These are phyloP conservation scores for Clarireedia paspali DNA, from an alignment of 2,329 filamentous ascomycete genomes.

Conservation along the genomic window DNA sequence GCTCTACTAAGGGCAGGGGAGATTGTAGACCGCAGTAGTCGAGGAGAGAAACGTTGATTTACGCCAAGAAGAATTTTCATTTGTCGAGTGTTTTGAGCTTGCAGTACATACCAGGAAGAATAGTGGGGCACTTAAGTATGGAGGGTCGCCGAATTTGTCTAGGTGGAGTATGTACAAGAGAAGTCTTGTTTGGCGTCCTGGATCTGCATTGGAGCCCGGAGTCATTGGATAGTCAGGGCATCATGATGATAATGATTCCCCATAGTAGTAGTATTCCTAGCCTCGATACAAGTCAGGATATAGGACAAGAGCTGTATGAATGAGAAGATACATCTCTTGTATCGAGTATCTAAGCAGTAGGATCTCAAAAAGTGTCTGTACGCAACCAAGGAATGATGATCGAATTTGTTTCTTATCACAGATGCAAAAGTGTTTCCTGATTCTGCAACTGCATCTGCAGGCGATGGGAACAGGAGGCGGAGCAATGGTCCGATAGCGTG, in stretches of 20 bases:
- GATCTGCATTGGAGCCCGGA: slow-evolving; percentile 6
- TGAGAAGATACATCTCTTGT: background rate
- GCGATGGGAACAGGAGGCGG: too few relatives aligned
- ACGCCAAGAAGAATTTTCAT: background rate
- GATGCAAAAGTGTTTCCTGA: too few relatives aligned
- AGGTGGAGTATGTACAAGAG: background rate
- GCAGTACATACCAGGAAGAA: background rate
- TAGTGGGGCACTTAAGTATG: background rate
- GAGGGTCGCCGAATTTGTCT: background rate
- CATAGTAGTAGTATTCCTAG: background rate
- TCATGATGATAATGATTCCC: background rate
- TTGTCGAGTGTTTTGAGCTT: background rate
- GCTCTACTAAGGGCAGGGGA: slow-evolving; percentile 52
- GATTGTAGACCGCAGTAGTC: slow-evolving; percentile 42
- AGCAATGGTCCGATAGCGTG: too few relatives aligned
- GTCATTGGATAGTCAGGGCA: slow-evolving; percentile 6
- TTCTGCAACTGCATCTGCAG: too few relatives aligned
- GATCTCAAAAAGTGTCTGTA: background rate
- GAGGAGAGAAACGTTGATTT: slow-evolving; percentile 6
- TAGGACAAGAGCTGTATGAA: slow-evolving; percentile 1
- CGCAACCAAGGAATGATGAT: too few relatives aligned
- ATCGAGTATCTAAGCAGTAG: background rate
- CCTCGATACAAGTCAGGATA: slow-evolving; percentile 7
- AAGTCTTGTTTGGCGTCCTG: slow-evolving; percentile 6
- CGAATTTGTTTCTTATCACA: too few relatives aligned